Evolutionary conservation across 768 basidiomycete species (phyloP).

Genomic region (Russula emetica): DNA sequence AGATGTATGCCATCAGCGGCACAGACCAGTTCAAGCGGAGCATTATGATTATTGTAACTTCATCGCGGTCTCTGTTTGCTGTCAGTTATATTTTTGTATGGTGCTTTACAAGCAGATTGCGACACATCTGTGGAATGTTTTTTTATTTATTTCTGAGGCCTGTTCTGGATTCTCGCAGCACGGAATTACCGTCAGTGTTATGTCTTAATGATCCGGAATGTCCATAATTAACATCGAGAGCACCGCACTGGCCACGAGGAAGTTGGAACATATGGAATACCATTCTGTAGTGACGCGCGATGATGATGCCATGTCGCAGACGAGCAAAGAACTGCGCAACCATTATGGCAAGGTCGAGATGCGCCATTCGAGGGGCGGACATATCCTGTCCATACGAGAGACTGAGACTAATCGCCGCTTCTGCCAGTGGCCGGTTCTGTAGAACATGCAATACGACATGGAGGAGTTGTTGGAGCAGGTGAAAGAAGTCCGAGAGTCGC

Average conservation of each 20-base stretch:
- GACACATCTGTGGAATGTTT: slow-evolving; percentile 23
- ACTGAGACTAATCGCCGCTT: background rate
- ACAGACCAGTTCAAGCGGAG: slow-evolving; percentile 13
- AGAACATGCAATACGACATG: slow-evolving; percentile 98
- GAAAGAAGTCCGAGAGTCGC: slow-evolving; percentile 93
- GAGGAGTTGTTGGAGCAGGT: slow-evolving; percentile 94
- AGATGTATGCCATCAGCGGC: background rate
- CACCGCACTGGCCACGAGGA: slow-evolving; percentile 87
- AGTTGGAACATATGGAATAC: slow-evolving; percentile 97
- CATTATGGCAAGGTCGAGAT: slow-evolving; percentile 99
- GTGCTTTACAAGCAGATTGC: slow-evolving; percentile 22
- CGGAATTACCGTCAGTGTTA: slow-evolving; percentile 20
- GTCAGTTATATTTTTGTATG: slow-evolving; percentile 11
- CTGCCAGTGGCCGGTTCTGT: slow-evolving; percentile 2
- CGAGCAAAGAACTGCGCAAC: slow-evolving; percentile 94
- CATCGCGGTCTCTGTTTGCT: background rate
- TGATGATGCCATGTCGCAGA: slow-evolving; percentile 89
- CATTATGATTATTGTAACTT: slow-evolving; percentile 19
- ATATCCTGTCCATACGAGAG: background rate
- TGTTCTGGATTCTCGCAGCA: slow-evolving; percentile 21
- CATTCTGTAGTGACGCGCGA: slow-evolving; percentile 98
- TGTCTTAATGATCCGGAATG: background rate
- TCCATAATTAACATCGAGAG: slow-evolving; percentile 85
- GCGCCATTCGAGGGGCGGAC: slow-evolving; percentile 27
- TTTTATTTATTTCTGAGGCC: slow-evolving; percentile 16